Evolutionary conservation across 23 red algal species (phyloP).

Genomic region (Gracilaria caudata): DNA sequence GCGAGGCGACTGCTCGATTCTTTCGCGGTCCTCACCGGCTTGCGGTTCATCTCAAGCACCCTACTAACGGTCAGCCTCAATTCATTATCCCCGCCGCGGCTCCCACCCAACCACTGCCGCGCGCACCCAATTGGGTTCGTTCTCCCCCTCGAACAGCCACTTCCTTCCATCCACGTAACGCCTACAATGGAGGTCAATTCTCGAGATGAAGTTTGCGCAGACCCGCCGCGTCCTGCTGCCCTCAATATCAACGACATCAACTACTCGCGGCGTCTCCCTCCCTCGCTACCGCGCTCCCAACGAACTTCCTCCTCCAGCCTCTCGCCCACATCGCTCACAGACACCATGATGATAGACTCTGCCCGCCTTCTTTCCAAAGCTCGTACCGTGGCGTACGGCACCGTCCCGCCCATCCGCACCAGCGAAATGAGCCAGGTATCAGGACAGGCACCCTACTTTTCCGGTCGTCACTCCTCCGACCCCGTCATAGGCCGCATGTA

Average conservation of each 20-base stretch:
- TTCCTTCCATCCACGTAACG: too few species aligned
- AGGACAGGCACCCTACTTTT: neutral
- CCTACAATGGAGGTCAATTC: too few species aligned
- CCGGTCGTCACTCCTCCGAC: slow-evolving; percentile 8
- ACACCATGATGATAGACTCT: slow-evolving; percentile 1
- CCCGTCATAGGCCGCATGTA: neutral
- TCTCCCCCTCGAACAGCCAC: too few species aligned
- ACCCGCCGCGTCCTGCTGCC: too few species aligned
- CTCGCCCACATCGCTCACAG: neutral
- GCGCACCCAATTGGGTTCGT: too few species aligned
- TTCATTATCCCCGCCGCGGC: too few species aligned
- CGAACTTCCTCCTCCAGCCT: neutral
- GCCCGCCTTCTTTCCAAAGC: neutral
- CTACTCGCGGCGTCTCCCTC: neutral
- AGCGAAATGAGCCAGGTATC: neutral
- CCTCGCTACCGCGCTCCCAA: neutral
- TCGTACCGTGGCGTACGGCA: slow-evolving; percentile 1
- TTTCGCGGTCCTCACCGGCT: too few species aligned
- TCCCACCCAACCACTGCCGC: too few species aligned
- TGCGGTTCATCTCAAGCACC: too few species aligned
- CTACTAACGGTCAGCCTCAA: too few species aligned
- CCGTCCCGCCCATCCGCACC: neutral
- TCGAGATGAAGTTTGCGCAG: too few species aligned
- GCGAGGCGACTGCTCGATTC: too few species aligned
- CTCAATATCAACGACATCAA: neutral